These are phyloP conservation scores for Melastoma malabathricum DNA, from an alignment of 345 rosid species.

Conservation along the genomic window DNA sequence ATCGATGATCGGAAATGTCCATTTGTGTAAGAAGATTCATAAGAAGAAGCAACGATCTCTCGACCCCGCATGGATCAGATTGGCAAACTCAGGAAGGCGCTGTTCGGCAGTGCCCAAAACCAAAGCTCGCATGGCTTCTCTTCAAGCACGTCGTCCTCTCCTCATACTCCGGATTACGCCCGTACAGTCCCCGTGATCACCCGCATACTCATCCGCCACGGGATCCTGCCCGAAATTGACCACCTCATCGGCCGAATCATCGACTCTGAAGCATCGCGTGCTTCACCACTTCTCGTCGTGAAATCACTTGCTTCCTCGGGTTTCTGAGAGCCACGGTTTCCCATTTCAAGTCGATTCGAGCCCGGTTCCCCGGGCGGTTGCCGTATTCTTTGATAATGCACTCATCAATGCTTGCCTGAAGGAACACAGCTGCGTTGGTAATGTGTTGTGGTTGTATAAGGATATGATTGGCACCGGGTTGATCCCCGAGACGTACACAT, in stretches of 20 bases:
- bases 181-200: constrained; percentile 41
- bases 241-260: constrained; percentile 43
- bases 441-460: constrained; percentile 56
- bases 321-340: constrained; percentile 36
- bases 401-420: constrained; percentile 38
- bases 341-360: constrained; percentile 43
- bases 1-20: neutral
- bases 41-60: no score
- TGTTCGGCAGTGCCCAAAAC: constrained; percentile 45
- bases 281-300: constrained; percentile 32
- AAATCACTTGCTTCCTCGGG: constrained; percentile 38
- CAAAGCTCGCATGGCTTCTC: constrained; percentile 73
- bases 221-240: constrained; percentile 58
- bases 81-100: constrained; percentile 38
- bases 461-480: constrained; percentile 57
- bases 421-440: constrained; percentile 25
- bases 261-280: constrained; percentile 12
- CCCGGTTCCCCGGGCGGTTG: constrained; percentile 39
- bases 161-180: constrained; percentile 9
- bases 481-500: constrained; percentile 65
- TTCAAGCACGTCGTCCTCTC: constrained; percentile 52
- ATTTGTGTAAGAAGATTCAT: no score
- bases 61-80: constrained; percentile 33
- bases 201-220: constrained; percentile 46
- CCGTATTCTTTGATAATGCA: constrained; percentile 44